Conservation (phyloP, 2,329 filamentous ascomycete species). For the Cercospora berteroae region DNA sequence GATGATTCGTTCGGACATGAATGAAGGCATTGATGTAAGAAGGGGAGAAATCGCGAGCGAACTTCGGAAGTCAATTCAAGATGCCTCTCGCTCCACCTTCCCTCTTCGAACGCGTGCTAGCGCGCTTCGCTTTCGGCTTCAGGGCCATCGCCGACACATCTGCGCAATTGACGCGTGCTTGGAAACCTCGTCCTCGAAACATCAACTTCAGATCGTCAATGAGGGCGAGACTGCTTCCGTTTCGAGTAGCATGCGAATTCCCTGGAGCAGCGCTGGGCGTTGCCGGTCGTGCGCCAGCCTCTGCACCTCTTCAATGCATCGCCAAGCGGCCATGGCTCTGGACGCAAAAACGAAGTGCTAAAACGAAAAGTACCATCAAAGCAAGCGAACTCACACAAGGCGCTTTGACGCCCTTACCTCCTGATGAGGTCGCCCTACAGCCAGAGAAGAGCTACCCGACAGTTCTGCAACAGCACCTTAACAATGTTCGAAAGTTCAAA, state of each 20-base stretch:
- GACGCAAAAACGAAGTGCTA: constrained; percentile 35
- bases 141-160: background rate
- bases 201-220: background rate
- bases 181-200: background rate
- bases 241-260: background rate
- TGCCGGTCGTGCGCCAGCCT: background rate
- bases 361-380: constrained; percentile 40
- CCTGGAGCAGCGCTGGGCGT: background rate
- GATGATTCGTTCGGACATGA: background rate
- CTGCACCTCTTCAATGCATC: background rate
- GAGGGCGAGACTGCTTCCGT: constrained; percentile 1
- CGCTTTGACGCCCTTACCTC: constrained; percentile 45
- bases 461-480: constrained; percentile 81
- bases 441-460: constrained; percentile 67
- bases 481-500: constrained; percentile 85
- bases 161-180: background rate
- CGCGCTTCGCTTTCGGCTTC: background rate
- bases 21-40: background rate
- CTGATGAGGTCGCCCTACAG: constrained; percentile 45
- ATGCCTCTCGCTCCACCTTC: background rate
- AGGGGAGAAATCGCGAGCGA: background rate
- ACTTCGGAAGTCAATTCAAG: background rate
- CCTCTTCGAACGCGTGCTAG: background rate
- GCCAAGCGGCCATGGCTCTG: constrained; percentile 17
- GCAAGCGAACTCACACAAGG: constrained; percentile 57